These are phyloP conservation scores for Lecanoromycetidae sp. DNA, from an alignment of 2,329 filamentous ascomycete genomes.

Conservation along the genomic window DNA sequence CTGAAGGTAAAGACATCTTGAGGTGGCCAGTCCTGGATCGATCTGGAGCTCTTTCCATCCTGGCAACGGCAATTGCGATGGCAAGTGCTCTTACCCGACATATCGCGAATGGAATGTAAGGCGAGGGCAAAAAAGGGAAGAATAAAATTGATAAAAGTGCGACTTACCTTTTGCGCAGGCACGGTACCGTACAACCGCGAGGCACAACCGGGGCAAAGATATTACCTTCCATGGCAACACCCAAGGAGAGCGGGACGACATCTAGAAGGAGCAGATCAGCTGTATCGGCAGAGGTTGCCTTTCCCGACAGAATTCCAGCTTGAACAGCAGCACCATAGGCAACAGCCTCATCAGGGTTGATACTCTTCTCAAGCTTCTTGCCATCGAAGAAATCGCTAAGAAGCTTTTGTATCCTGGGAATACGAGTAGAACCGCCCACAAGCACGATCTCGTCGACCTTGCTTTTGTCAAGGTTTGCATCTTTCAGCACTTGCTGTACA, in stretches of 20 bases:
- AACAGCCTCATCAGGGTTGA: constrained; percentile 99
- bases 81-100: too few relatives aligned
- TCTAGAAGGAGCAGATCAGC: constrained; percentile 90
- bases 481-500: constrained; percentile 93
- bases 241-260: constrained; percentile 88
- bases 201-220: constrained; percentile 92
- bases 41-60: background rate
- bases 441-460: constrained; percentile 97
- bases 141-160: constrained; percentile 3
- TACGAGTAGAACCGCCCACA: constrained; percentile 97
- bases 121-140: background rate
- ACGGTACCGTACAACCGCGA: constrained; percentile 64
- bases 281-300: constrained; percentile 91
- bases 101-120: background rate
- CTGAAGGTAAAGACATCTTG: too few relatives aligned
- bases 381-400: constrained; percentile 97
- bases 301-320: constrained; percentile 95
- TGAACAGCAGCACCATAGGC: constrained; percentile 98
- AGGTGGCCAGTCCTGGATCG: too few relatives aligned
- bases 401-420: constrained; percentile 97
- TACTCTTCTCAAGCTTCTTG: constrained; percentile 99
- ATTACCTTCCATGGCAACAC: constrained; percentile 99
- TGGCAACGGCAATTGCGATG: background rate
- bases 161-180: constrained; percentile 56
- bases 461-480: constrained; percentile 75